Evolutionary conservation across 345 rosid genomes (phyloP), one percentile per base, ranked within the genome.

Genomic region (Populus simonii): DNA sequence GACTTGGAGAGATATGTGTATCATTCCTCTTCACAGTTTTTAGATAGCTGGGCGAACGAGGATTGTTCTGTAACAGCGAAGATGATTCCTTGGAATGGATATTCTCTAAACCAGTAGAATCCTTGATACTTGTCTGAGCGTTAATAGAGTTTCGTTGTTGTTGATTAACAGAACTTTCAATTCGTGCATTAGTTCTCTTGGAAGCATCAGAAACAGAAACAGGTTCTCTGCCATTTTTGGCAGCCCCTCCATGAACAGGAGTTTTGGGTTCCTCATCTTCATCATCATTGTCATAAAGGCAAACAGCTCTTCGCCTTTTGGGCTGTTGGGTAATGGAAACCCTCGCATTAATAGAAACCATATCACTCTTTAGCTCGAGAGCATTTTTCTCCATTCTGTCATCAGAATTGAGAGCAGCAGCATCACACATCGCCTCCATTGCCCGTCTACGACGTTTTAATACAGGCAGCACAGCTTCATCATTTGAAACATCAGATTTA

Each of bases 191-290:
- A 71, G 74, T 70, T 68, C 79, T 77, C 85, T 86, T 87, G 69
- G 74, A 38, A 79, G 70, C 70, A 80, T 76, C 86, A 53, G 83
- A 63, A 81, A 72, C 82, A 75, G 80, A 75, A 31, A 77, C 38
- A 61, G 87, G 75, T 51, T 70, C 83, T 75, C 75, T 87, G 62
- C 70, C 77, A 83, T 73, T 86, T 81, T 72, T 82, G 27, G 75
- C 76, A 76, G 86, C 76, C 77, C 84, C 90, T 77, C 89, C 92
- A 78, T 92, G 92, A 83, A 93, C 86, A 55, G 99, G 98, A 87
- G 98, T 95, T 86, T 91, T 92, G 20, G 92, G 92, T 72, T 85
- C 81, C 72, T 85, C 90, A 41, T 89, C 93, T 71, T 89, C 92
- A 53, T 85, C 90, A 27, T 89, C 92, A 29, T 87, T 95, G 51